Conservation (phyloP, 164 flowering plant genomes). For the Aristolochia contorta region DNA sequence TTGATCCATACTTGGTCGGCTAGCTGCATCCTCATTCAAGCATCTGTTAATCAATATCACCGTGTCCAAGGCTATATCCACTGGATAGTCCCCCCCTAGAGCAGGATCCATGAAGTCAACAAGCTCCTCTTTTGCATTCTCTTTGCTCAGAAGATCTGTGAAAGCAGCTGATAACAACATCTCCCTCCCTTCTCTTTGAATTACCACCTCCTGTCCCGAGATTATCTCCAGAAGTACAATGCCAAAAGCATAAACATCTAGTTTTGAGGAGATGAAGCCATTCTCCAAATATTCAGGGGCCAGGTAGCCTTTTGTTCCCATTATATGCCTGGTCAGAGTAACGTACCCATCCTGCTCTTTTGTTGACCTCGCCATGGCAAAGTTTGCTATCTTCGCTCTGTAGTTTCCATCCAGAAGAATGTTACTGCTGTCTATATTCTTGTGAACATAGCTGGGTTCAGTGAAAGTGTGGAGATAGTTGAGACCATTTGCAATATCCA, state of each 20-base stretch:
- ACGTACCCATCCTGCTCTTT: slow-evolving; percentile 31
- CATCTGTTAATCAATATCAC: slow-evolving; percentile 34
- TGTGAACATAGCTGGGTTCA: slow-evolving; percentile 63
- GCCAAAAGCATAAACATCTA: slow-evolving; percentile 81
- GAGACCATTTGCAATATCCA: slow-evolving; percentile 67
- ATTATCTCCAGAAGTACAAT: slow-evolving; percentile 56
- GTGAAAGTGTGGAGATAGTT: slow-evolving; percentile 67
- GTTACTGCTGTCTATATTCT: slow-evolving; percentile 52
- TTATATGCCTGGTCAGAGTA: slow-evolving; percentile 40
- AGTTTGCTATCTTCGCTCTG: slow-evolving; percentile 68
- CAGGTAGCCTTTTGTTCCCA: slow-evolving; percentile 71
- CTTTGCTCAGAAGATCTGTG: slow-evolving; percentile 13
- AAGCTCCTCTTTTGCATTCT: slow-evolving; percentile 24
- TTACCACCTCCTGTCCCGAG: slow-evolving; percentile 49
- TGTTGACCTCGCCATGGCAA: slow-evolving; percentile 40
- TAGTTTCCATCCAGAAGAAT: slow-evolving; percentile 51
- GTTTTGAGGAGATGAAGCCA: slow-evolving; percentile 60
- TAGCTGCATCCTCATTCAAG: slow-evolving; percentile 32
- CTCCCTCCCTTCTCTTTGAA: slow-evolving; percentile 18
- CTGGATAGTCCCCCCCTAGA: slow-evolving; percentile 35
- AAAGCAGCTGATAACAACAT: slow-evolving; percentile 21
- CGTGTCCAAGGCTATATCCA: slow-evolving; percentile 33
- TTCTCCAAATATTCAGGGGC: slow-evolving; percentile 81
- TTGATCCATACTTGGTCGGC: slow-evolving; percentile 46
- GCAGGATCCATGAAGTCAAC: slow-evolving; percentile 44